A percentile compares a stretch with the other conserved stretches of the same genome.
phyloP scores from a whole-genome alignment of 345 rosid genomes.

The Eucalyptus cloeziana region DNA sequence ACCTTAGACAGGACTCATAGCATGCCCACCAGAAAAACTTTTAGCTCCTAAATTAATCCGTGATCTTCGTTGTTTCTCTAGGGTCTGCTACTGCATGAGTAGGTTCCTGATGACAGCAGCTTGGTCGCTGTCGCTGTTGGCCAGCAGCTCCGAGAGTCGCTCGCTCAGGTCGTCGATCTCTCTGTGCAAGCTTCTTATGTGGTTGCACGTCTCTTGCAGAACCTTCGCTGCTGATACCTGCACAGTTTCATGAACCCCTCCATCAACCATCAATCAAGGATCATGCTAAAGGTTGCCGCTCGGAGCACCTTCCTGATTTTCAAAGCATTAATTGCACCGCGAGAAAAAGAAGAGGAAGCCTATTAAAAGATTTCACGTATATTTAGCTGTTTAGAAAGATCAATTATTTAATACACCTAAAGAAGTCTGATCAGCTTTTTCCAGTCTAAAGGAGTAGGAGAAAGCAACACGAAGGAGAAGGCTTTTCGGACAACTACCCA shows the following conservation, averaged over 20 bases:
- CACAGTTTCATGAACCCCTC: background rate
- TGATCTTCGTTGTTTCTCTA: background rate
- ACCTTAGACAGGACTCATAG: background rate
- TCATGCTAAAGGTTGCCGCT: background rate
- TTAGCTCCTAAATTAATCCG: background rate
- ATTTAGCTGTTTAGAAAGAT: background rate
- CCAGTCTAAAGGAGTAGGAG: background rate
- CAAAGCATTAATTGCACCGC: background rate
- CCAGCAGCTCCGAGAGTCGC: conserved; percentile 70
- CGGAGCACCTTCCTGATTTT: background rate
- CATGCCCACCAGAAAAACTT: background rate
- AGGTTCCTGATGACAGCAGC: conserved; percentile 88
- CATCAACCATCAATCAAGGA: background rate
- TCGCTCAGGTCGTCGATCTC: conserved; percentile 82
- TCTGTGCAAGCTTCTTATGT: conserved; percentile 65
- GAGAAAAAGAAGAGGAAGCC: background rate
- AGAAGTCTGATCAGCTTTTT: background rate
- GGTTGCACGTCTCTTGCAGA: conserved; percentile 84
- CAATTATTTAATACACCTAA: background rate
- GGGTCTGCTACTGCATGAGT: conserved; percentile 25
- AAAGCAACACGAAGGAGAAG: background rate
- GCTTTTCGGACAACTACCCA: background rate
- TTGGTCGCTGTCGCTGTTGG: conserved; percentile 57
- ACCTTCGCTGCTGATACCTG: conserved; percentile 77
- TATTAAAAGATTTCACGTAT: background rate